These are phyloP conservation scores for Houttuynia cordata DNA, from an alignment of 164 flowering plant species.

Conservation along the genomic window DNA sequence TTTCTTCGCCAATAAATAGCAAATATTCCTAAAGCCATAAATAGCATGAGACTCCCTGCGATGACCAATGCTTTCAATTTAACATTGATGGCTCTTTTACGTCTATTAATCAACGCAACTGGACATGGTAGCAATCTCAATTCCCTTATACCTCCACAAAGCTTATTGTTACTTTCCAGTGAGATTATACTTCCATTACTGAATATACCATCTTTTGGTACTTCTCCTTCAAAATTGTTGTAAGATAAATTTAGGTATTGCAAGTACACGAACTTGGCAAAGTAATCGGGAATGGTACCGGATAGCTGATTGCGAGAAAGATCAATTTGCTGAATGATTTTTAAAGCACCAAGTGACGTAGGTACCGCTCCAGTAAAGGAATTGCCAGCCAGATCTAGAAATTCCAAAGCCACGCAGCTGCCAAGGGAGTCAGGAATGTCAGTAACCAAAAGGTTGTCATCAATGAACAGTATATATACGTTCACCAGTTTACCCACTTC, in stretches of 20 bases:
- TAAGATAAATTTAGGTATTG: constrained; percentile 1
- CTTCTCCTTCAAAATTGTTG: constrained; percentile 5
- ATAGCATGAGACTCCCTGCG: not conserved
- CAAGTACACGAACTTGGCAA: not conserved
- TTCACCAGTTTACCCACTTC: not conserved
- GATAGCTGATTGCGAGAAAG: not conserved
- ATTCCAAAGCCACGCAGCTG: constrained; percentile 2
- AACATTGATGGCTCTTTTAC: not conserved
- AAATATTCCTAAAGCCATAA: not conserved
- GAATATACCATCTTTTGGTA: constrained; percentile 4
- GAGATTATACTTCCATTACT: not conserved
- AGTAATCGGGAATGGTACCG: constrained; percentile 3
- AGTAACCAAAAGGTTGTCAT: not conserved
- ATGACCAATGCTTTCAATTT: not conserved
- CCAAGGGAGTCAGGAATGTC: constrained; percentile 8
- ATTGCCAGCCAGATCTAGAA: constrained; percentile 1
- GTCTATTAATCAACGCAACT: not conserved
- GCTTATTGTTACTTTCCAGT: not conserved
- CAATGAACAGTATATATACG: not conserved
- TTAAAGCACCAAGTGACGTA: not conserved
- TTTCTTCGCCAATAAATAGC: not conserved
- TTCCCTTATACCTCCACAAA: constrained; percentile 13
- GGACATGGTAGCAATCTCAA: constrained; percentile 19
- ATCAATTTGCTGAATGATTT: not conserved
- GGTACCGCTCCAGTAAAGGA: constrained; percentile 8